Base-by-base conservation (phyloP, 2,329 filamentous ascomycete genomes). In the Sclerotinia glacialis region DNA sequence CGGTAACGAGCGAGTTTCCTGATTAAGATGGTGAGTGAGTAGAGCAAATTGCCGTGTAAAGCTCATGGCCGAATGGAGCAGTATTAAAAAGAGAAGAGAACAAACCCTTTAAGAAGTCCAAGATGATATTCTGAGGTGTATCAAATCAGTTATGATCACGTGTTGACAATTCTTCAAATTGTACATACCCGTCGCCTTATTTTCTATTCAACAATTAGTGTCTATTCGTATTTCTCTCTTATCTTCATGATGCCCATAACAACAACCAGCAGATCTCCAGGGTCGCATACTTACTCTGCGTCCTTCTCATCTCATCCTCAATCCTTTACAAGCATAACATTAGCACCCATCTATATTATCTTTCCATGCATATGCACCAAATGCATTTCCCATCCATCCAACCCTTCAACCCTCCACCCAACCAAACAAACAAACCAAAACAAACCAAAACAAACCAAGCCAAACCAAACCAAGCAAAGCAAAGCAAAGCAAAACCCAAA, bases 291-390 rank as follows among this genome's bases (percentile, higher is more conserved):
- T 83, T 87, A 97, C 94, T 99, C 83, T 99, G 95, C 76, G 95
- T 99, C 87, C 87, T 94, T 79, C 87, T 89, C 95, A 99, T 99
- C 89, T 99, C 95, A 81, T 97, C 93, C 86, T 99, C 95, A 76
- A 99, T 99, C 88, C 94, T 97, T 73, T 52, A 64, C 0, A n/a
- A 11, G 50, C 21, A 56, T n/a, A 65, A 2, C 40, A 31, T 60
- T 61, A 65, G 55, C 47, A 59, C 21, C 21, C 56, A 34, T 40
- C 14, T 14, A 40, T 40, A 40, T 40, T 40, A 40, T 40, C 37
- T 40, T 34, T 6, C 11, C n/a, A n/a, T n/a, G n/a, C n/a, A n/a
- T n/a, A n/a, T n/a, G n/a, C n/a, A n/a, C n/a, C n/a, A n/a, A n/a
- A n/a, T n/a, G n/a, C 55, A 46, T 28, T 14, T 16, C 56, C 9